Base-by-base conservation (phyloP, 2,329 filamentous ascomycete species). In the Falciphora oryzae region DNA sequence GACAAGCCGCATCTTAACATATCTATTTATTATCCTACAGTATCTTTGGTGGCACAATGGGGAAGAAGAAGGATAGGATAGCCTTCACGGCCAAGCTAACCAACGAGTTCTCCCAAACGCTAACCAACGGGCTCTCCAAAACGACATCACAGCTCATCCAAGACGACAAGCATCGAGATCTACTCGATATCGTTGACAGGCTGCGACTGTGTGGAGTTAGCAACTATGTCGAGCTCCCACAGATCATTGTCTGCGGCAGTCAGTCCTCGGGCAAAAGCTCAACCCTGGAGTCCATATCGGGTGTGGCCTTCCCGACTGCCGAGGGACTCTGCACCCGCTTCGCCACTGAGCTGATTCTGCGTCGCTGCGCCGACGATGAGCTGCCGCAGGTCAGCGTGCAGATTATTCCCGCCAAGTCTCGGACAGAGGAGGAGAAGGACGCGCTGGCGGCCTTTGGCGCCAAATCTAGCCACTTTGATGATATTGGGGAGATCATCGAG, bases 201-300 rank as follows among this genome's bases (percentile, higher is more conserved):
- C 71, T 80, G 0, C 73, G 77, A 8, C 72, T 73, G 2, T 70
- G 76, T 38, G 75, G 76, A 0, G 68, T 79, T 35, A 74, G 74
- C 61, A 69, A 73, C 5, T 73, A 74, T 66, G 72, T 82, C 22
- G 75, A 75, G 14, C 72, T 81, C 0, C 80, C 80, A 0, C 74
- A 81, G 66, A 79, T 82, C 64, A 81, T 88, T 38, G 85, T 88
- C 22, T 84, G 81, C 62, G 86, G 86, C 2, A 82, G 87, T 65
- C 85, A 88, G 68, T 86, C 82, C 0, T 81, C 82, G 1, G 87
- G 86, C 3, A 90, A 90, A 71, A 87, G 83, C 65, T 88, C 85
- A 0, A 84, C 89, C 0, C 79, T 90, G 0, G 85, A 89, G 69
- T 86, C 85, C 1, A 84, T 90, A 53, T 87, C 86, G 0, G 80